phyloP scores from a whole-genome alignment of 495 filamentous ascomycete species.

The Aspergillus heteromorphus region DNA sequence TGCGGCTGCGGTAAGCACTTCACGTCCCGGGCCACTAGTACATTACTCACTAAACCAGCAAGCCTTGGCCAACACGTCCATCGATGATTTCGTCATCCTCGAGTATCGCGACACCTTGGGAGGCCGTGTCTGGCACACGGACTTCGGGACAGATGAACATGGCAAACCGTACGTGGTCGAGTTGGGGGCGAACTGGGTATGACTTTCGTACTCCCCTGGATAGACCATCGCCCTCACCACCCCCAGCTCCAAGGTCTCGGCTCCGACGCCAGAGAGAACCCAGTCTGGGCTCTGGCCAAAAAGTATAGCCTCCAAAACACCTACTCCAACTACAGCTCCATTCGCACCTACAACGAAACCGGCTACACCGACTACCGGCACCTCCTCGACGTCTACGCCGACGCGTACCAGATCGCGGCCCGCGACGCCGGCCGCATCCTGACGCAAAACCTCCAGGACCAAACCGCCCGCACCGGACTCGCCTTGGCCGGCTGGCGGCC shows the following conservation, averaged over 20 bases:
- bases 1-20: slow-evolving; percentile 54
- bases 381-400: slow-evolving; percentile 48
- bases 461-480: slow-evolving; percentile 54
- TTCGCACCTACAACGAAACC: slow-evolving; percentile 54
- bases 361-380: slow-evolving; percentile 48
- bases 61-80: slow-evolving; percentile 56
- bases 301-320: slow-evolving; percentile 58
- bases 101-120: slow-evolving; percentile 63
- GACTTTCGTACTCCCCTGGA: neutral
- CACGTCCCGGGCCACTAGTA: neutral
- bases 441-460: slow-evolving; percentile 57
- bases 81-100: slow-evolving; percentile 65
- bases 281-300: slow-evolving; percentile 64
- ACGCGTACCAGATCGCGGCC: slow-evolving; percentile 45
- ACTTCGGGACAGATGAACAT: slow-evolving; percentile 50
- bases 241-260: slow-evolving; percentile 59
- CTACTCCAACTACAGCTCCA: slow-evolving; percentile 57
- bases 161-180: slow-evolving; percentile 59
- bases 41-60: slow-evolving; percentile 37
- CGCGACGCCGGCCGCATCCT: slow-evolving; percentile 55
- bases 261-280: slow-evolving; percentile 46
- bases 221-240: neutral
- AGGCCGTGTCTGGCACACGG: slow-evolving; percentile 51
- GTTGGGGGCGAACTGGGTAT: slow-evolving; percentile 64
- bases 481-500: slow-evolving; percentile 62